Evolutionary conservation across 202 grass and related monocot genomes (phyloP).

Genomic region (Setaria viridis): DNA sequence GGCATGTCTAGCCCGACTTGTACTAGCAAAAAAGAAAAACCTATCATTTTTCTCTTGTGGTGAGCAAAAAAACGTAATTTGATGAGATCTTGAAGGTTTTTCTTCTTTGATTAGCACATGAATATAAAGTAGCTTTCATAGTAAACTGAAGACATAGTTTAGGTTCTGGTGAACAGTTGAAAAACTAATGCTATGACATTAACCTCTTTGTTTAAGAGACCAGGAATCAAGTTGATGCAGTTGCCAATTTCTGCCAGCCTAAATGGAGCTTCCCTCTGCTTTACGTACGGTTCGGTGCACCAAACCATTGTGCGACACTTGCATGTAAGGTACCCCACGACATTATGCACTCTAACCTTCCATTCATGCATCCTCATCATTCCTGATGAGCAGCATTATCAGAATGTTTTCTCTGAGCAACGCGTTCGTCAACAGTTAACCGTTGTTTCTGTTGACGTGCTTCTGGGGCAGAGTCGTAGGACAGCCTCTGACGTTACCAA

Average conservation of each 20-base stretch:
- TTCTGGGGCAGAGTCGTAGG: neutral
- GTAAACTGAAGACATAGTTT: neutral
- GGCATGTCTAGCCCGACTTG: too few species aligned
- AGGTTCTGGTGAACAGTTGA: neutral
- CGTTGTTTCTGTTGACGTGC: neutral
- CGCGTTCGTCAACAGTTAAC: neutral
- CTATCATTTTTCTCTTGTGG: neutral
- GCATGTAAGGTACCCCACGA: neutral
- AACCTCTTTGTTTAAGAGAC: neutral
- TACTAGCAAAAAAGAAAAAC: neutral
- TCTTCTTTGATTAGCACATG: neutral
- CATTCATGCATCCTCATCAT: neutral
- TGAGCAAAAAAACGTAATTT: neutral
- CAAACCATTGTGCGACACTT: neutral
- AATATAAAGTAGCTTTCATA: neutral
- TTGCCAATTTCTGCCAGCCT: neutral
- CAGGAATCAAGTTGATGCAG: neutral
- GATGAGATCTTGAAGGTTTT: neutral
- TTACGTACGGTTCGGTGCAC: neutral
- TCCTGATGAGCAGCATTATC: neutral
- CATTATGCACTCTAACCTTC: conserved; percentile 2
- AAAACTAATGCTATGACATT: neutral
- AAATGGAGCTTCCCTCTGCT: neutral
- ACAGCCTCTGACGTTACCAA: neutral
- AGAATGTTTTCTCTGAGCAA: neutral